Base-by-base conservation (phyloP, 2,329 filamentous ascomycete genomes). In the Colletotrichum lindemuthianum region DNA sequence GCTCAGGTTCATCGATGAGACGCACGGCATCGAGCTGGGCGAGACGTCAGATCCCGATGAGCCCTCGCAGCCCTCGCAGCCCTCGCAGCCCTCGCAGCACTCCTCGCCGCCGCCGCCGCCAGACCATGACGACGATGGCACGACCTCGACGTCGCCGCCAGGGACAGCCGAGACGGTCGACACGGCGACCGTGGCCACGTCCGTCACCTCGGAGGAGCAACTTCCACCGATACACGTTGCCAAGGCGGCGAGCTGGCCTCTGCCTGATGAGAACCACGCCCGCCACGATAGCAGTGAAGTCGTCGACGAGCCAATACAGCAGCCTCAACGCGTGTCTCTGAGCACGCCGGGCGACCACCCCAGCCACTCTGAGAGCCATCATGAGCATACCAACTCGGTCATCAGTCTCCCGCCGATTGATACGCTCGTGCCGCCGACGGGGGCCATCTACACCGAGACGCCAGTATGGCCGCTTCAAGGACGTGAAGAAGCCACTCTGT, bases 401-500 rank as follows among this genome's bases (percentile, higher is more conserved):
- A 47, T 56, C 11, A 53, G 34, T n/a, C 41, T 65, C 40, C 59
- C 66, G 50, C 65, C 55, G 15, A 13, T 59, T 16, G 54, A 55
- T 34, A 41, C 59, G 7, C 41, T 63, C 37, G 37, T 66, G 34
- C 57, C 59, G 32, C 68, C 68, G 6, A 67, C 63, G 11, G 69
- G 70, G 24, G 68, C 66, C 40, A 68, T 68, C 67, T 55, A 59
- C 51, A 32, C 68, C 69, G 32, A 68, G 58, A 45, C 60, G 6
- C 60, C 67, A 5, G 39, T 67, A 7, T 69, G 75, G n/a, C 74
- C 74, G 8, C 70, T 77, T 15, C 72, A 72, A 56, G 70, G 68
- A 39, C 69, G 72, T 33, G 72, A 73, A 4, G 75, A 77, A 56
- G 75, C 75, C 11, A 56, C 69, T 3, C 60, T 77, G 9, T 77